Base-by-base conservation (phyloP, 805 yeast species). In the Kodamaea restingae region DNA sequence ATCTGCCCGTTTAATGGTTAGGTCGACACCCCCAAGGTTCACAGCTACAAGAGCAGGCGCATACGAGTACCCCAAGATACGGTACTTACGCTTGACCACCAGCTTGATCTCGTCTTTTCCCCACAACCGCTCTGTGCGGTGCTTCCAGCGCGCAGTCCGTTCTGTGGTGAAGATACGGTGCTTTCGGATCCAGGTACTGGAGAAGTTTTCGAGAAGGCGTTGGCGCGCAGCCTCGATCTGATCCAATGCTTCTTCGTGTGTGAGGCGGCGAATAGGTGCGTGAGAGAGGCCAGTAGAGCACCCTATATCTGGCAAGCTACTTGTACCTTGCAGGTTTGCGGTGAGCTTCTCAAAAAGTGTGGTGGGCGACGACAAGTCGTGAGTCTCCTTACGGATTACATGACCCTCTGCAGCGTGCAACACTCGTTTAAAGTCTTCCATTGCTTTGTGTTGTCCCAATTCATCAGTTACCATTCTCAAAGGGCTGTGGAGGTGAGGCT, bases 41-140 rank as follows among this genome's bases (percentile, higher is more conserved):
- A 56, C 60, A 4, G 60, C 62, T 42, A 65, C 35, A 15, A 62
- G 48, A 10, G 58, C 57, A 0, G 69, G 63, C 0, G 73, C 72
- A 0, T 55, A 50, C 1, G 61, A 45, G 41, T 60, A 62, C 30
- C 57, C 56, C 40, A 66, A 51, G 15, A 68, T 61, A 21, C 63
- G 60, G 42, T 52, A 68, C 44, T 64, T 64, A 7, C 58, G 57
- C 15, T 49, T 46, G 15, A 67, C 56, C 4, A 52, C 40, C 9
- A 60, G 56, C 39, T 45, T 58, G 27, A 68, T 51, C 4, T 40
- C 45, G 18, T 67, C 73, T 2, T 48, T 45, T 1, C 67, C 70
- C 70, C 70, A 68, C 2, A 56, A 54, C 14, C 50, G 45, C 5
- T 47, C 48, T 27, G 49, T 37, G 32, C 64, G 50, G 14, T 44